Evolutionary conservation across 2,329 filamentous ascomycete genomes (phyloP), one percentile per base, ranked within the genome.

Genomic region (Dryadomyces quercus-mongolicae): DNA sequence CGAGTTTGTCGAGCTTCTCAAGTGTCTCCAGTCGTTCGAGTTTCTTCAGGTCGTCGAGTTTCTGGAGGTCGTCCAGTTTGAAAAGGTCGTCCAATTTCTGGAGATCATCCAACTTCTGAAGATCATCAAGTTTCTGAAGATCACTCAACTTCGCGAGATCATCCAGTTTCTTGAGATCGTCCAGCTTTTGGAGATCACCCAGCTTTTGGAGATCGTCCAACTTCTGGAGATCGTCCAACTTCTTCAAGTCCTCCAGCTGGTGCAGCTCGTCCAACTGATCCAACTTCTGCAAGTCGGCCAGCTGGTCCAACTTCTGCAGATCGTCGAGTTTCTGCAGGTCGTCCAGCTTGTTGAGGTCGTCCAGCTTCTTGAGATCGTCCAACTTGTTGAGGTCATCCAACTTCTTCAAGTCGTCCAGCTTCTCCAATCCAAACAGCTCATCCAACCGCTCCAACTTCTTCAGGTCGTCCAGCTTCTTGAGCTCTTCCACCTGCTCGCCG

Each of bases 391-490:
- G 34, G 3, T 25, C 34, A 10, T 21, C 48, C 15, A 36, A 25
- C 31, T 87, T 86, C 58, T 86, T 46, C 20, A 49, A 48, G 46
- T 42, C 22, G 16, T 52, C 22, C 10, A 49, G 47, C 31, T 49
- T 36, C 5, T 49, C 47, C 34, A 49, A 18, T 5, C 34, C 9
- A 5, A 31, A 21, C 16, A 49, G 21, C 31, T 88, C 86, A 58
- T 86, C 84, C 47, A 95, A 78, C 61, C 91, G 87, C 7, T 78
- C 75, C 42, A 88, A 80, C 2, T 86, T 82, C 44, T 78, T 38
- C 63, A 87, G 81, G 49, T 78, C 79, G 43, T 89, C 74, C 6
- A 85, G 69, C 22, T 49, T 80, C 55, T 84, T 77, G 5, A 65
- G 65, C 36, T 57, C 43, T 9, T 54, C 53, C 36, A 40, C 18